A percentile compares a stretch with the other conserved stretches of the same genome.
phyloP scores from a whole-genome alignment of 176 grass and related monocot genomes.

The Avena atlantica region DNA sequence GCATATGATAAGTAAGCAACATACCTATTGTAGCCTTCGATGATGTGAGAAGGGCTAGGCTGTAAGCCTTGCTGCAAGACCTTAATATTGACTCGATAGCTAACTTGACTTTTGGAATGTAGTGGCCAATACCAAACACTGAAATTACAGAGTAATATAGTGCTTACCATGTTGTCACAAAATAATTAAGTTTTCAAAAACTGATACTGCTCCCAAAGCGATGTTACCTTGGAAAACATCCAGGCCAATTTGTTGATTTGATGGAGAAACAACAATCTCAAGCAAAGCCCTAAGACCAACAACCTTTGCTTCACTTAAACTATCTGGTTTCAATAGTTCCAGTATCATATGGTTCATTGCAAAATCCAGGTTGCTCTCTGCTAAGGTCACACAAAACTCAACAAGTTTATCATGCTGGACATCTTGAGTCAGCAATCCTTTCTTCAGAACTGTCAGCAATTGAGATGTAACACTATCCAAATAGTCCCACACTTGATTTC shows the following conservation, averaged over 20 bases:
- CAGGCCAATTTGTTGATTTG: conserved; percentile 80
- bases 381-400: conserved; percentile 94
- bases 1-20: conserved; percentile 34
- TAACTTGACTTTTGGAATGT: conserved; percentile 90
- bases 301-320: conserved; percentile 95
- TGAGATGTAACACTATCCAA: conserved; percentile 97
- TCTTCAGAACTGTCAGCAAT: conserved; percentile 83
- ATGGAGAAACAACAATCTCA: conserved; percentile 87
- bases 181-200: conserved; percentile 31
- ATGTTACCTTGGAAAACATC: conserved; percentile 82
- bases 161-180: conserved; percentile 15
- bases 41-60: conserved; percentile 91
- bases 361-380: conserved; percentile 90
- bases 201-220: conserved; percentile 21
- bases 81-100: conserved; percentile 93
- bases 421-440: conserved; percentile 95
- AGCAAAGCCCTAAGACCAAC: conserved; percentile 92
- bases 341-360: conserved; percentile 99
- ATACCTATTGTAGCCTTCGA: conserved; percentile 89
- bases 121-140: conserved; percentile 75
- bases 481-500: conserved; percentile 91
- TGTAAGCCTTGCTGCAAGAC: conserved; percentile 91
- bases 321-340: conserved; percentile 91
- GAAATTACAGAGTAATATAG: conserved; percentile 42
- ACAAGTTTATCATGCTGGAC: conserved; percentile 98